phyloP scores from a whole-genome alignment of 192 early-diverging fungal species.

The Gigaspora rosea region DNA sequence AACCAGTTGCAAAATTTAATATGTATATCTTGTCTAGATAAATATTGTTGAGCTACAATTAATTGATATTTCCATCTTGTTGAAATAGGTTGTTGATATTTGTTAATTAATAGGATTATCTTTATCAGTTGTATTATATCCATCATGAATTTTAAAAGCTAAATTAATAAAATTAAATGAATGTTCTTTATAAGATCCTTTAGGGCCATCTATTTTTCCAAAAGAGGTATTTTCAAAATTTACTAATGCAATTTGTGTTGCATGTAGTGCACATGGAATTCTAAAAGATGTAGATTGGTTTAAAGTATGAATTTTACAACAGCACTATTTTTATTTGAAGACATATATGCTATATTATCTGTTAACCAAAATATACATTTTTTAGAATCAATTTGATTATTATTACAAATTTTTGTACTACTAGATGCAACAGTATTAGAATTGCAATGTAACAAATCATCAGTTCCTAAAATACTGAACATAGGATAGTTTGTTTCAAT shows the following conservation, averaged over 20 bases:
- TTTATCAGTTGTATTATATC: neutral
- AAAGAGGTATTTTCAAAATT: conserved; percentile 7
- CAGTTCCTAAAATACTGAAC: neutral
- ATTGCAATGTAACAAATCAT: neutral
- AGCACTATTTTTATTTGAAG: neutral
- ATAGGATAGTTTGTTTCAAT: neutral
- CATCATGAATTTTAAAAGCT: conserved; percentile 7
- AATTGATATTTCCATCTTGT: neutral
- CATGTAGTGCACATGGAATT: conserved; percentile 13
- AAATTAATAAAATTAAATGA: conserved; percentile 6
- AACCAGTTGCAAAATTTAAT: no score
- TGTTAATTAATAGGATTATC: neutral
- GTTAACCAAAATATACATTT: neutral
- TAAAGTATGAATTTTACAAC: neutral
- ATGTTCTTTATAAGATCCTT: neutral
- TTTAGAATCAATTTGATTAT: neutral
- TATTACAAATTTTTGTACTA: neutral
- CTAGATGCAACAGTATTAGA: neutral
- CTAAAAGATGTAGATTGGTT: neutral
- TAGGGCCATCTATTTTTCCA: conserved; percentile 2
- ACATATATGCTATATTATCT: conserved; percentile 12
- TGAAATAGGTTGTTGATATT: neutral
- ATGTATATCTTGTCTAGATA: neutral
- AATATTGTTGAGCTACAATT: neutral
- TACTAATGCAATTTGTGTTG: neutral